phyloP scores from a whole-genome alignment of 225 moss, liverwort and hornwort species.

The Straminergon stramineum region DNA sequence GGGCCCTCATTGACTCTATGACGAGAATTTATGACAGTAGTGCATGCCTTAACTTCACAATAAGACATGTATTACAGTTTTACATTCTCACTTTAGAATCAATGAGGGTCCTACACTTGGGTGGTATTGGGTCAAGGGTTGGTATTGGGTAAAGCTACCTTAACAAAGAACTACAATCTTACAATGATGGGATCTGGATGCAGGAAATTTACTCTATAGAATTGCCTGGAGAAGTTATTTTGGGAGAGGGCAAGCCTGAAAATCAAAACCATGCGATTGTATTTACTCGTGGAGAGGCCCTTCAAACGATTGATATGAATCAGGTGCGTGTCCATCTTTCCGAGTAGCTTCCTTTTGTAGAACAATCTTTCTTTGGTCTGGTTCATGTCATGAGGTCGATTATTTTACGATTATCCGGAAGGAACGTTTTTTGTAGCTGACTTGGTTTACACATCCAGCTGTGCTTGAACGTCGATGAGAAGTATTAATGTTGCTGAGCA shows the following conservation, averaged over 20 bases:
- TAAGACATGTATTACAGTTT: no score
- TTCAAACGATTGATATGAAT: slow-evolving; percentile 72
- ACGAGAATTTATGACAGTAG: no score
- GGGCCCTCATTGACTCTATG: no score
- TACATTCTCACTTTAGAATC: no score
- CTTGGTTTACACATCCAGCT: neutral
- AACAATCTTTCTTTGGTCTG: neutral
- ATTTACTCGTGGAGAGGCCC: slow-evolving; percentile 64
- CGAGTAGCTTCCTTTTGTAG: neutral
- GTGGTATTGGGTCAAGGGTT: no score
- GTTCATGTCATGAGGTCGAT: neutral
- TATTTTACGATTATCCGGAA: neutral
- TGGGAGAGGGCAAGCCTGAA: slow-evolving; percentile 72
- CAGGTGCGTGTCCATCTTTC: slow-evolving; percentile 34
- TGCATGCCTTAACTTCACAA: no score
- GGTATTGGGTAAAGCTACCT: no score
- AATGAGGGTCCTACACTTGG: no score
- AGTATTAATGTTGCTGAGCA: neutral
- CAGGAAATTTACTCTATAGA: slow-evolving; percentile 64
- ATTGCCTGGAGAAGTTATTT: slow-evolving; percentile 42
- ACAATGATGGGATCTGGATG: neutral
- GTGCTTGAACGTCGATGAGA: neutral
- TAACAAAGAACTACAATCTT: neutral
- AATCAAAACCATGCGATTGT: slow-evolving; percentile 70
- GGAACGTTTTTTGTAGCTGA: neutral